A percentile compares a stretch with the other conserved stretches of the same genome.
phyloP scores from a whole-genome alignment of 345 rosid species.

The Acer negundo region DNA sequence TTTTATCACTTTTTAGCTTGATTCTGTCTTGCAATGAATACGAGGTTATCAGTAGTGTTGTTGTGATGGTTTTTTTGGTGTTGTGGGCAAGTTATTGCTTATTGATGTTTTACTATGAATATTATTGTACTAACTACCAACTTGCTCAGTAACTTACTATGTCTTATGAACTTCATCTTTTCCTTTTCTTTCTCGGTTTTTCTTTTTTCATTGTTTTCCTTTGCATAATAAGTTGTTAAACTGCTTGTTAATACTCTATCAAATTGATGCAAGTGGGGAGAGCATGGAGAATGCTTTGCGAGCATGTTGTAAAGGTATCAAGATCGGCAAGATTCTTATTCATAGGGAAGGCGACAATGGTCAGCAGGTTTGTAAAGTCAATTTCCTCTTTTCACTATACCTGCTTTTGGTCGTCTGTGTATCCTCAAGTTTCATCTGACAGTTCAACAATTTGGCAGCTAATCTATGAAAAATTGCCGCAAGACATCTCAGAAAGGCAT shows the following conservation, averaged over 20 bases:
- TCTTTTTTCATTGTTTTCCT: neutral
- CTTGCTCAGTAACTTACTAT: constrained; percentile 10
- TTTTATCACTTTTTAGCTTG: neutral
- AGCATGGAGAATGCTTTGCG: constrained; percentile 99
- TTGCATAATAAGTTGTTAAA: constrained; percentile 1
- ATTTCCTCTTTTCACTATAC: neutral
- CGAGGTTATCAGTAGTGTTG: neutral
- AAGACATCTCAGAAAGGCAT: constrained; percentile 89
- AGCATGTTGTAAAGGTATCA: constrained; percentile 98
- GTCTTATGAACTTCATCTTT: neutral
- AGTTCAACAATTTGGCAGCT: constrained; percentile 49
- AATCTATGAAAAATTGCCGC: constrained; percentile 88
- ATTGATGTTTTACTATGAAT: neutral
- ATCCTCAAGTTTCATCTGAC: constrained; percentile 18
- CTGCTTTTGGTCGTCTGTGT: neutral
- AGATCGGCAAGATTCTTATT: constrained; percentile 93
- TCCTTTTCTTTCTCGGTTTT: neutral
- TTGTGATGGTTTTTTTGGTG: neutral
- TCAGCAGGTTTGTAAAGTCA: constrained; percentile 62
- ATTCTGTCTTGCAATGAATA: neutral
- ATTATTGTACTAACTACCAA: neutral
- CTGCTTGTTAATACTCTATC: constrained; percentile 10
- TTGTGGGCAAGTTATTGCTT: neutral
- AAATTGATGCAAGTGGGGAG: constrained; percentile 69
- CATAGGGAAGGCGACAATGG: constrained; percentile 99